Evolutionary conservation across 2,329 filamentous ascomycete species (phyloP).

Genomic region (Curvularia sp.): DNA sequence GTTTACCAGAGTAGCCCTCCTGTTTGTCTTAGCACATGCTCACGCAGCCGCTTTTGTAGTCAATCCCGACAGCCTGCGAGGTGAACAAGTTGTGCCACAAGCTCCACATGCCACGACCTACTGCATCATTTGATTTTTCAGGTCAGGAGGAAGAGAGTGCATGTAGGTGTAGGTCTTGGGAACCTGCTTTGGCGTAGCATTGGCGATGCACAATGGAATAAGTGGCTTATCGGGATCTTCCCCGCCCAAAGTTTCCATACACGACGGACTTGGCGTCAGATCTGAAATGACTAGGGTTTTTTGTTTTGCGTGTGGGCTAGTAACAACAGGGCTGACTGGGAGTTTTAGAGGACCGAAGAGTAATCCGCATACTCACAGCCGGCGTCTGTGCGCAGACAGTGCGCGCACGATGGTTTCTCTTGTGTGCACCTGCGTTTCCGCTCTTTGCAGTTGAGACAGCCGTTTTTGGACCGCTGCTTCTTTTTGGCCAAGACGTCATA

Average conservation of each 20-base stretch:
- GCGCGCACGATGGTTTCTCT: slow-evolving; percentile 40
- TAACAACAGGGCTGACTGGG: background rate
- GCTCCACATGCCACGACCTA: slow-evolving; percentile 4
- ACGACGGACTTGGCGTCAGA: background rate
- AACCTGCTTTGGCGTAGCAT: background rate
- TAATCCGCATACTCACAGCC: slow-evolving; percentile 39
- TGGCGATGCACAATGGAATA: background rate
- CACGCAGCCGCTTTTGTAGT: background rate
- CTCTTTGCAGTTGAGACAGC: slow-evolving; percentile 40
- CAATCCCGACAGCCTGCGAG: background rate
- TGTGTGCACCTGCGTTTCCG: slow-evolving; percentile 44
- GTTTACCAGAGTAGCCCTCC: background rate
- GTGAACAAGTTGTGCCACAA: background rate
- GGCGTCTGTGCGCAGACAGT: slow-evolving; percentile 40
- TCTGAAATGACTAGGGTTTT: slow-evolving; percentile 1
- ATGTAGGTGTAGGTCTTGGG: slow-evolving; percentile 4
- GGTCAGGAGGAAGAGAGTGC: background rate
- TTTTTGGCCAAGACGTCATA: slow-evolving; percentile 27
- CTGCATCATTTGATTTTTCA: background rate
- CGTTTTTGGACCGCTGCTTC: slow-evolving; percentile 43
- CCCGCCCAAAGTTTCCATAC: slow-evolving; percentile 1
- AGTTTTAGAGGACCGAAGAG: slow-evolving; percentile 16
- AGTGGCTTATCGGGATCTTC: background rate
- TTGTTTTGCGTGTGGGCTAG: background rate
- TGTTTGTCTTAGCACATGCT: slow-evolving; percentile 2